Percentiles rank a stretch among this genome's conserved stretches.
Evolutionary conservation across 345 rosid species (phyloP).

Genomic region (Excoecaria cochinchinensis): DNA sequence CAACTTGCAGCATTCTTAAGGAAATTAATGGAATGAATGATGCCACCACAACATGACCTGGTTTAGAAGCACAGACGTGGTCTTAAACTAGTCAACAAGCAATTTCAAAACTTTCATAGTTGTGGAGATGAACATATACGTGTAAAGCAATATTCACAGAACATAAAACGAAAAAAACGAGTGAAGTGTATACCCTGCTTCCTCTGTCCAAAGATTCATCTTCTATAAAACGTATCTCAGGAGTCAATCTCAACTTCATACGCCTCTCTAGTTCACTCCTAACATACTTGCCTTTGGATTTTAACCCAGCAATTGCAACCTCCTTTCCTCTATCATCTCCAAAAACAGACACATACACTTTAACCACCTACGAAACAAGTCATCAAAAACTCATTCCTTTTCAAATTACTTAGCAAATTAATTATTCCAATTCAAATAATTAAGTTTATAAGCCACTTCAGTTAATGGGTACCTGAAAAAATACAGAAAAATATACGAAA

Average conservation of each 20-base stretch:
- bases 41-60: background rate
- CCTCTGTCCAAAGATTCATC: conserved; percentile 90
- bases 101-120: background rate
- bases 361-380: conserved; percentile 58
- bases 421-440: background rate
- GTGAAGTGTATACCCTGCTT: conserved; percentile 66
- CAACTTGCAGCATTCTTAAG: too few species aligned
- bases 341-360: conserved; percentile 89
- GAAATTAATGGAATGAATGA: too few species aligned
- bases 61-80: background rate
- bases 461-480: conserved; percentile 56
- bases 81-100: background rate
- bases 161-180: conserved; percentile 3
- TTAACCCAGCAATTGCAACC: conserved; percentile 79
- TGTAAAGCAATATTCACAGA: background rate
- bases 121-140: background rate
- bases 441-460: background rate
- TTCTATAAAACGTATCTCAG: conserved; percentile 83
- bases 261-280: conserved; percentile 76
- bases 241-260: conserved; percentile 85
- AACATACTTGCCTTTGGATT: conserved; percentile 77
- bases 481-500: too few species aligned
- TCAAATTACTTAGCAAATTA: background rate
- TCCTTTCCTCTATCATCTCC: conserved; percentile 97
- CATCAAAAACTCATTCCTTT: background rate